Conservation (phyloP, 2,329 filamentous ascomycete species). For the Calonectria pseudoturangicola region DNA sequence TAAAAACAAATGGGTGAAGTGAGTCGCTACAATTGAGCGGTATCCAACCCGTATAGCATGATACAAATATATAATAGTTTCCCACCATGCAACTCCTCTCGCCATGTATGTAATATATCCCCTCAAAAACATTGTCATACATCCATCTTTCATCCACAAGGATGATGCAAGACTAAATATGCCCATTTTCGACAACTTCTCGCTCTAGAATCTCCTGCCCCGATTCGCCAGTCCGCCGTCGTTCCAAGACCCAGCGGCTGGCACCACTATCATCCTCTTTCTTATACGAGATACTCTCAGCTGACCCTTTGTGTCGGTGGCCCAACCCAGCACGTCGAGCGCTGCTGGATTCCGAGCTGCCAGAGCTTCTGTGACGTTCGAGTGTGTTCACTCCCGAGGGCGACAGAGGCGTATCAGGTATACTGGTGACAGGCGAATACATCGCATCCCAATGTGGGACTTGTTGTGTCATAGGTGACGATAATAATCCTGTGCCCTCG, state of each 20-base stretch:
- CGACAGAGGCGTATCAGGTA: slow-evolving; percentile 45
- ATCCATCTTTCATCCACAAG: slow-evolving; percentile 22
- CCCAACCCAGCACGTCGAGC: slow-evolving; percentile 55
- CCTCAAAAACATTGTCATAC: background rate
- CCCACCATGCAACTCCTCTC: background rate
- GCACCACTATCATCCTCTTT: slow-evolving; percentile 77
- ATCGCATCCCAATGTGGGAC: slow-evolving; percentile 1
- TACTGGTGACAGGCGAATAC: slow-evolving; percentile 35
- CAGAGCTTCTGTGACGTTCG: slow-evolving; percentile 45
- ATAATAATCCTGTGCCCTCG: slow-evolving; percentile 39
- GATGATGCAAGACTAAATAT: slow-evolving; percentile 59
- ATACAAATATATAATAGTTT: slow-evolving; percentile 8
- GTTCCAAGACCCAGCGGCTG: slow-evolving; percentile 81
- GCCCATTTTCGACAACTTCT: slow-evolving; percentile 76
- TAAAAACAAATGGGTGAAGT: slow-evolving; percentile 25
- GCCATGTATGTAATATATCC: slow-evolving; percentile 26
- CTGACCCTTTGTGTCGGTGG: slow-evolving; percentile 73
- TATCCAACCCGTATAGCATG: background rate
- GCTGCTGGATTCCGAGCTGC: slow-evolving; percentile 38
- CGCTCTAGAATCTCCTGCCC: slow-evolving; percentile 80
- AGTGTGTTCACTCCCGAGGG: slow-evolving; percentile 48
- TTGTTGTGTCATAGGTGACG: slow-evolving; percentile 27
- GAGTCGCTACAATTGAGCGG: slow-evolving; percentile 10
- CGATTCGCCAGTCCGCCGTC: slow-evolving; percentile 78
- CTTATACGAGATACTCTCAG: slow-evolving; percentile 82